Evolutionary conservation across 2,329 filamentous ascomycete species (phyloP).

Genomic region (Stromatinia cepivora): DNA sequence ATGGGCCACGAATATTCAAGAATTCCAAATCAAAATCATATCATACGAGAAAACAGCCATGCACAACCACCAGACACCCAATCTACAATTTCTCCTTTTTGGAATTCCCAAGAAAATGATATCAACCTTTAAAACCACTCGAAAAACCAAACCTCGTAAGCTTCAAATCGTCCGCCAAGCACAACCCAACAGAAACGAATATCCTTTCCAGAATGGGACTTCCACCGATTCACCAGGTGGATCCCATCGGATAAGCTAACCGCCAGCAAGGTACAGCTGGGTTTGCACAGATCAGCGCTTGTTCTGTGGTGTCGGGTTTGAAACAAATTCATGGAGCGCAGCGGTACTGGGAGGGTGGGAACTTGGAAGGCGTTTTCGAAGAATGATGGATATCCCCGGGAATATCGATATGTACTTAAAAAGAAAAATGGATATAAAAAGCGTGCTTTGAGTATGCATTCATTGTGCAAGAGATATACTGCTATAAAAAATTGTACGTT

Average conservation of each 20-base stretch:
- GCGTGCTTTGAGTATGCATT: background rate
- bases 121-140: background rate
- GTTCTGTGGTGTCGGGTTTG: background rate
- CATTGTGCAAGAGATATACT: background rate
- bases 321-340: background rate
- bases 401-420: background rate
- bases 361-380: background rate
- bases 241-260: background rate
- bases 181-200: background rate
- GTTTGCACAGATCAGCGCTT: background rate
- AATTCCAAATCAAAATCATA: background rate
- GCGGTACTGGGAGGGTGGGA: background rate
- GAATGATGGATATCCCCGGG: background rate
- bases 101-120: too few relatives aligned
- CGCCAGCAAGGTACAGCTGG: background rate
- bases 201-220: background rate
- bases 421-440: background rate
- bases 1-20: background rate
- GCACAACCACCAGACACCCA: background rate
- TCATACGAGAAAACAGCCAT: too few relatives aligned
- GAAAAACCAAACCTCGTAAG: background rate
- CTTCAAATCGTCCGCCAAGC: background rate
- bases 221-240: background rate
- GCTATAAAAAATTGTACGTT: background rate
- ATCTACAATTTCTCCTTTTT: too few relatives aligned